phyloP scores from a whole-genome alignment of 495 filamentous ascomycete species.

The Penicillium simplicissimum region DNA sequence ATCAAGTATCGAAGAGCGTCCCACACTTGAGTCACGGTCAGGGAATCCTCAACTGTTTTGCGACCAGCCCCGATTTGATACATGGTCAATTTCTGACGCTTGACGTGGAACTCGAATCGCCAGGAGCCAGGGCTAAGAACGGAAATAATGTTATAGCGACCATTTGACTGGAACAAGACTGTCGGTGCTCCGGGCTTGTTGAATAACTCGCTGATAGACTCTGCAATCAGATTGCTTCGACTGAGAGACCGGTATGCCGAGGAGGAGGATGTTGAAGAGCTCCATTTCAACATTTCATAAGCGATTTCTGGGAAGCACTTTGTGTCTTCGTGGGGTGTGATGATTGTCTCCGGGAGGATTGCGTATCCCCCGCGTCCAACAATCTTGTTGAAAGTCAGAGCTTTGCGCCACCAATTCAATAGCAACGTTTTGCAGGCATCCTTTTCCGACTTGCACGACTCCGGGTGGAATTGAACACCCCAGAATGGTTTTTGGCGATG shows the following conservation, averaged over 20 bases:
- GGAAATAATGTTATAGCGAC: constrained; percentile 43
- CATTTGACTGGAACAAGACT: constrained; percentile 47
- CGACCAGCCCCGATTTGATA: constrained; percentile 21
- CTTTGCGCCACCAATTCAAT: constrained; percentile 69
- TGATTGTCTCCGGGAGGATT: constrained; percentile 26
- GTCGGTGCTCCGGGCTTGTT: constrained; percentile 41
- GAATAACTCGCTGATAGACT: constrained; percentile 37
- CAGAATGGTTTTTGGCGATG: constrained; percentile 77
- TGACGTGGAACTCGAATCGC: constrained; percentile 43
- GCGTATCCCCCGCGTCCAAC: constrained; percentile 33
- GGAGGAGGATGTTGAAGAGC: constrained; percentile 30
- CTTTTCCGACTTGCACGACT: constrained; percentile 81
- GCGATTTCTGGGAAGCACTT: constrained; percentile 32
- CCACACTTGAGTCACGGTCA: constrained; percentile 43
- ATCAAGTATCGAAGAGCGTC: constrained; percentile 53
- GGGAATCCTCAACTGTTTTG: constrained; percentile 18
- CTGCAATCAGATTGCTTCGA: constrained; percentile 26
- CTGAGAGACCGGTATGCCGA: constrained; percentile 33
- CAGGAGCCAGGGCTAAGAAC: constrained; percentile 44
- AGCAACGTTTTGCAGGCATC: constrained; percentile 66
- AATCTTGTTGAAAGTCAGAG: constrained; percentile 40
- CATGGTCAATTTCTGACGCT: constrained; percentile 25
- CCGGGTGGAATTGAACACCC: constrained; percentile 93
- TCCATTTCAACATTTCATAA: constrained; percentile 42
- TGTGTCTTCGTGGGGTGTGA: constrained; percentile 24